Percentiles rank a stretch among this genome's conserved stretches.
These are phyloP conservation scores for Claviceps citrina DNA, from an alignment of 2,329 filamentous ascomycete genomes.

Conservation along the genomic window DNA sequence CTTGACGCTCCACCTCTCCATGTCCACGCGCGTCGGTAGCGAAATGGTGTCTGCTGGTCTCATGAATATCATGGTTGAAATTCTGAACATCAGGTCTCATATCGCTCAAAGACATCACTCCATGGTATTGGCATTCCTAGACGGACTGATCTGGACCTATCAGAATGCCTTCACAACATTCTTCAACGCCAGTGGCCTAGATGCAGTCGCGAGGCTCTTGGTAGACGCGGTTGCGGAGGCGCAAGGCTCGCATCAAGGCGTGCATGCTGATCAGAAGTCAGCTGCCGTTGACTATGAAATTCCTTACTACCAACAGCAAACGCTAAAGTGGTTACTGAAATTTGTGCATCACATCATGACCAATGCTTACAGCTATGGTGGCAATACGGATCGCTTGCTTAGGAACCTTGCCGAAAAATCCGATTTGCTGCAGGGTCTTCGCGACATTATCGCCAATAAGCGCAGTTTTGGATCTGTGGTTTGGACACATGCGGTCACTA, in stretches of 20 bases:
- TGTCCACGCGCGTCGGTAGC: conserved; percentile 57
- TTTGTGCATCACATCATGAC: conserved; percentile 93
- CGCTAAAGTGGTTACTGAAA: conserved; percentile 84
- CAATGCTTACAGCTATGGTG: conserved; percentile 51
- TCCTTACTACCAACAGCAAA: conserved; percentile 84
- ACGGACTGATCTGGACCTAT: conserved; percentile 73
- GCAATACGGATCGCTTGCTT: conserved; percentile 76
- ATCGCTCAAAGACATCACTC: conserved; percentile 74
- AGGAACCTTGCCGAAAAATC: conserved; percentile 91
- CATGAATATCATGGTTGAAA: conserved; percentile 78
- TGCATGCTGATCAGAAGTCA: conserved; percentile 54
- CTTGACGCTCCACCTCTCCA: conserved; percentile 68
- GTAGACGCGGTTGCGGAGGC: conserved; percentile 62
- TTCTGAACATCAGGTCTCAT: conserved; percentile 65
- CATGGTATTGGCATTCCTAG: conserved; percentile 72
- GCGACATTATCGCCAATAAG: conserved; percentile 67
- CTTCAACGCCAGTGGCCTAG: conserved; percentile 68
- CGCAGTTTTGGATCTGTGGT: conserved; percentile 76
- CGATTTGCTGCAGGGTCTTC: conserved; percentile 62
- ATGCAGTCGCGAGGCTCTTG: conserved; percentile 77
- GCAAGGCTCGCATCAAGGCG: conserved; percentile 53
- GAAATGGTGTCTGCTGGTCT: conserved; percentile 81
- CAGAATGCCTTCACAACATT: conserved; percentile 73
- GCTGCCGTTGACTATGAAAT: conserved; percentile 84
- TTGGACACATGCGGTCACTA: conserved; percentile 87